Base-by-base conservation (phyloP, 108 stramenopile species). In the Fragilaria crotonensis region DNA sequence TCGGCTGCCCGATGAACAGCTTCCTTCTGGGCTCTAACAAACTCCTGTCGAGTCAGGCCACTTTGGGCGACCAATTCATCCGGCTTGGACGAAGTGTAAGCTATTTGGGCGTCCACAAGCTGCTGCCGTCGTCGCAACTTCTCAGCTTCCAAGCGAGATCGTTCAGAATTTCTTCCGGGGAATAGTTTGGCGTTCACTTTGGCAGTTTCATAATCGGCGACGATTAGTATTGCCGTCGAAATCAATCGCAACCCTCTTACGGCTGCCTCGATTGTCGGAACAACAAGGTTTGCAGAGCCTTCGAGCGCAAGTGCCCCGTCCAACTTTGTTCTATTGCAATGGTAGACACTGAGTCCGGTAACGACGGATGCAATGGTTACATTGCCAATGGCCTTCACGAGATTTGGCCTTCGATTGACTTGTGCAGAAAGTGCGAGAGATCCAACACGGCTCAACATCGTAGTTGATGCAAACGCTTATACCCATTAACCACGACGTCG, bases 261-360 rank as follows among this genome's bases (percentile, higher is more conserved):
- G 0, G 70, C 33, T 14, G 89, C 89, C 60, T 90, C 78, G 23
- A 83, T 28, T 9, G 85, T 77, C 7, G 89, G 84, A 7, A 81
- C 0, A 18, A 83, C 17, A 28, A 81, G 45, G 20, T 7, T 7
- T 50, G 49, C 7, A 5, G 49, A 41, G 11, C 14, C 14, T 7
- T 41, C 36, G 14, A 41, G 14, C 14, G 7, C 11, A 41, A 41
- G 36, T 7, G 14, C 36, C 14, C 36, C 36, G 14, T 41, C 36
- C 7, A 41, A 14, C 11, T 14, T 41, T 11, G 36, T 11, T 11
- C 36, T 41, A 11, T 7, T 41, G 7, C 36, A 14, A 41, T 41
- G 36, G n/a, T n/a, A n/a, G n/a, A n/a, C n/a, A n/a, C n/a, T n/a
- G n/a, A n/a, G n/a, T n/a, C n/a, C n/a, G n/a, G n/a, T n/a, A n/a